Evolutionary conservation across 768 basidiomycete genomes (phyloP).

Genomic region (Hypholoma fasciculare): DNA sequence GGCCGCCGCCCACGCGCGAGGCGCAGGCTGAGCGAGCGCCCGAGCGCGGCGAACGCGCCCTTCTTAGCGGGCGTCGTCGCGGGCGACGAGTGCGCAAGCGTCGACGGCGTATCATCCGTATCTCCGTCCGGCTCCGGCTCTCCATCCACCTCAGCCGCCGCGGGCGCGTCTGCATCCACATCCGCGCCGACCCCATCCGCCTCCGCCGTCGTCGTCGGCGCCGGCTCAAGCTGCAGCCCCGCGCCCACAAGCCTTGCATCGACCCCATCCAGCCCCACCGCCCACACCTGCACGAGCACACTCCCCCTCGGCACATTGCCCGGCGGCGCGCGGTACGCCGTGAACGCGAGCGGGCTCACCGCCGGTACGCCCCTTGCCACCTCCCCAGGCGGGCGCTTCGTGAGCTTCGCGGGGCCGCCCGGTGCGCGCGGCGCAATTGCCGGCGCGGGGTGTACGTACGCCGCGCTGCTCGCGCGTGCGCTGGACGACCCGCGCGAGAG

Average conservation of each 20-base stretch:
- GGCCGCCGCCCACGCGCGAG: slow-evolving; percentile 8
- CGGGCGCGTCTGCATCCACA: slow-evolving; percentile 1
- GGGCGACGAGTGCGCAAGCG: background rate
- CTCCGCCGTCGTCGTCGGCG: background rate
- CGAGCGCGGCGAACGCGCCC: slow-evolving; percentile 18
- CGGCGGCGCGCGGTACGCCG: slow-evolving; percentile 73
- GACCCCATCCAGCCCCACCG: slow-evolving; percentile 77
- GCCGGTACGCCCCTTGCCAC: slow-evolving; percentile 15
- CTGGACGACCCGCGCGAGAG: slow-evolving; percentile 14
- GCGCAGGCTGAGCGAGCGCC: slow-evolving; percentile 20
- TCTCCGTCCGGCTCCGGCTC: background rate
- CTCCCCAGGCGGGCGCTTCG: background rate
- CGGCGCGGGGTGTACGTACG: no score
- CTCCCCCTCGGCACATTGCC: slow-evolving; percentile 65
- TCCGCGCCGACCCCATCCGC: slow-evolving; percentile 1
- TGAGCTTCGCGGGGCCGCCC: background rate
- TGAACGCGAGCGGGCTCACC: slow-evolving; percentile 51
- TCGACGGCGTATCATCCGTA: slow-evolving; percentile 5
- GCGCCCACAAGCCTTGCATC: slow-evolving; percentile 70
- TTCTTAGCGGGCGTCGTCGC: slow-evolving; percentile 5
- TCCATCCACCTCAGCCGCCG: slow-evolving; percentile 6
- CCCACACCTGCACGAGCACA: slow-evolving; percentile 86
- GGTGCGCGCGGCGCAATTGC: background rate
- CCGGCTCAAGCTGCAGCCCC: slow-evolving; percentile 22
- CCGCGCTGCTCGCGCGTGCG: background rate